Conservation (phyloP, 208 protist genomes). For the Acanthamoeba triangularis region DNA sequence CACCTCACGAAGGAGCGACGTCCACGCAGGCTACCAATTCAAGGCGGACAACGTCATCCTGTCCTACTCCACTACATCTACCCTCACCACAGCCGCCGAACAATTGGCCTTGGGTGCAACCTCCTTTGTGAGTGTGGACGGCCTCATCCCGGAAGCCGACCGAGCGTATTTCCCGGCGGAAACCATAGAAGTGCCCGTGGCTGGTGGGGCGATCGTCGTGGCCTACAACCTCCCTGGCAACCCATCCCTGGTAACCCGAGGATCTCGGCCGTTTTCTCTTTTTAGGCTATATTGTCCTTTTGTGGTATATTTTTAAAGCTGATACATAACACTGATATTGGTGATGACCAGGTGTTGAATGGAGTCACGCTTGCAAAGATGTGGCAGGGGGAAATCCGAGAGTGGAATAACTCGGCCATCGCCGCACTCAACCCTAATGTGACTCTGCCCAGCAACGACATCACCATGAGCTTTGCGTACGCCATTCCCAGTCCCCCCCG, state of each 20-base stretch:
- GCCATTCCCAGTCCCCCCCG: background rate
- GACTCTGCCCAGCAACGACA: background rate
- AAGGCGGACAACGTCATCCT: constrained; percentile 12
- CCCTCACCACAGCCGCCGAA: background rate
- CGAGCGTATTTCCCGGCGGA: background rate
- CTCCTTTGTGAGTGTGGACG: background rate
- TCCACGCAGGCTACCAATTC: background rate
- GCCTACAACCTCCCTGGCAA: background rate
- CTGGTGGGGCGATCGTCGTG: background rate
- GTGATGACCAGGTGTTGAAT: background rate
- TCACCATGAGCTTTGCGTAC: constrained; percentile 28
- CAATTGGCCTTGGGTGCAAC: background rate
- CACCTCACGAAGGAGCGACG: background rate
- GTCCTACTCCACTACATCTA: background rate
- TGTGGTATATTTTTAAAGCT: background rate
- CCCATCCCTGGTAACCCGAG: background rate
- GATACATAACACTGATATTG: background rate
- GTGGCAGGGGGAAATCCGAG: background rate
- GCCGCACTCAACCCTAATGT: background rate
- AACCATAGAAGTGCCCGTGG: background rate
- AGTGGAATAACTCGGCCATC: constrained; percentile 27
- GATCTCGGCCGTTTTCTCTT: no score
- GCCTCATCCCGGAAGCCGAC: background rate
- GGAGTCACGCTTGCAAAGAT: background rate
- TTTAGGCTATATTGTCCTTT: background rate